Conservation (phyloP, 306 rosid genomes). For the Rosa persica region DNA sequence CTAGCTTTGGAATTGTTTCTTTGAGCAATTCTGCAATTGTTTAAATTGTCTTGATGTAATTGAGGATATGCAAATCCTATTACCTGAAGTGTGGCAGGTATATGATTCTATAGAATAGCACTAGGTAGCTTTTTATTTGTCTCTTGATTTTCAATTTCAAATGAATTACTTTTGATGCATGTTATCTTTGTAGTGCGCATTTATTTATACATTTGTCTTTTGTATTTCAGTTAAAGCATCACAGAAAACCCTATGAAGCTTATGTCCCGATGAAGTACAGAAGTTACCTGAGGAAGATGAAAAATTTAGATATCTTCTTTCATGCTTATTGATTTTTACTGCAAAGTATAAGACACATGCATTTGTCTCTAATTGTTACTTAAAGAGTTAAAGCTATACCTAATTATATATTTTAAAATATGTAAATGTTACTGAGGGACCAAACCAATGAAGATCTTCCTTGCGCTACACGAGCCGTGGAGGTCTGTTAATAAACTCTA, state of each 20-base stretch:
- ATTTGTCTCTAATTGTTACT: constrained; percentile 20
- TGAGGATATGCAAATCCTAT: background rate
- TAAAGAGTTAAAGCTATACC: constrained; percentile 32
- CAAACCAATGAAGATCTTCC: too few relatives aligned
- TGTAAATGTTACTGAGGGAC: constrained; percentile 42
- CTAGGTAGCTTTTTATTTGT: too few relatives aligned
- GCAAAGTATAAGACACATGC: constrained; percentile 21
- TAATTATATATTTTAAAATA: constrained; percentile 25
- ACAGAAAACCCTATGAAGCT: constrained; percentile 74
- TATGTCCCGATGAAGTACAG: constrained; percentile 86
- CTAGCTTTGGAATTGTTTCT: background rate
- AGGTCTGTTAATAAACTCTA: too few relatives aligned
- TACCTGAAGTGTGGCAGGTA: too few relatives aligned
- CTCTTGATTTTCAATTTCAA: background rate
- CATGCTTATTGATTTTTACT: constrained; percentile 34
- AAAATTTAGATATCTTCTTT: constrained; percentile 65
- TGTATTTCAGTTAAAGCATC: constrained; percentile 68
- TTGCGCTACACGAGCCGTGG: too few relatives aligned
- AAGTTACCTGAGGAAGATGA: constrained; percentile 83
- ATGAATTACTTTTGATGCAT: background rate
- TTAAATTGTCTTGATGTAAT: constrained; percentile 1
- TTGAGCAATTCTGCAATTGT: background rate
- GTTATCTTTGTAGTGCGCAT: constrained; percentile 7
- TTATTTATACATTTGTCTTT: background rate
- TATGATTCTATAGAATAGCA: too few relatives aligned